Conservation (phyloP, 768 basidiomycete genomes). For the Pleurotus djamor region DNA sequence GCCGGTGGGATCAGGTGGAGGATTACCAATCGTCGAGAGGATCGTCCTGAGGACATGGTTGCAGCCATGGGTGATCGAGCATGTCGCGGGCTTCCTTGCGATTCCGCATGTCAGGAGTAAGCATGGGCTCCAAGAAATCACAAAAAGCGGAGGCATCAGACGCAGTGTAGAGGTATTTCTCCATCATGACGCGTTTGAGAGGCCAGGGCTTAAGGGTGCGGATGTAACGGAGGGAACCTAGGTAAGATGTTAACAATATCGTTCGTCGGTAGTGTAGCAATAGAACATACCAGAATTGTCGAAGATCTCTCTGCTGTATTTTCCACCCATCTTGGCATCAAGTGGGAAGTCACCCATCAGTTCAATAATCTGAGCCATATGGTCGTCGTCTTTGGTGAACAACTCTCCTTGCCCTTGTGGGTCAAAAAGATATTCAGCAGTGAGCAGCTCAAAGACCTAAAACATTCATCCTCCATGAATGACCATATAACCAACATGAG, state of each 20-base stretch:
- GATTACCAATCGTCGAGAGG: constrained; percentile 4
- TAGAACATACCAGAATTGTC: constrained; percentile 53
- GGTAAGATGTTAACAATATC: constrained; percentile 6
- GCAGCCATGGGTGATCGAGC: constrained; percentile 74
- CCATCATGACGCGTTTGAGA: constrained; percentile 77
- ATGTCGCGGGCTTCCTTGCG: constrained; percentile 74
- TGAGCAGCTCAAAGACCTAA: constrained; percentile 84
- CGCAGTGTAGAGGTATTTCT: constrained; percentile 80
- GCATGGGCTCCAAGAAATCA: constrained; percentile 74
- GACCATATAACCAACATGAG: background rate
- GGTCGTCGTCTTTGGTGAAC: constrained; percentile 93
- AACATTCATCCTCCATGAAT: constrained; percentile 5
- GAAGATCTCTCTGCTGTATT: constrained; percentile 83
- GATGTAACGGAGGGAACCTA: constrained; percentile 73
- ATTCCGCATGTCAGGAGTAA: constrained; percentile 63
- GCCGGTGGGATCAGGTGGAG: background rate
- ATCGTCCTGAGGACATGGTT: constrained; percentile 14
- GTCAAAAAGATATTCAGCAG: constrained; percentile 91
- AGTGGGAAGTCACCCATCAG: constrained; percentile 77
- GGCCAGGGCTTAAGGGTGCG: constrained; percentile 78
- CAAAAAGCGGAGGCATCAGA: constrained; percentile 58
- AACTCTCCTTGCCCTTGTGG: constrained; percentile 78
- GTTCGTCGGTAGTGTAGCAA: background rate
- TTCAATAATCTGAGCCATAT: constrained; percentile 94
- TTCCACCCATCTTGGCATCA: constrained; percentile 79